Base-by-base conservation (phyloP, 2,329 filamentous ascomycete species). In the Dryadomyces quercivorus region DNA sequence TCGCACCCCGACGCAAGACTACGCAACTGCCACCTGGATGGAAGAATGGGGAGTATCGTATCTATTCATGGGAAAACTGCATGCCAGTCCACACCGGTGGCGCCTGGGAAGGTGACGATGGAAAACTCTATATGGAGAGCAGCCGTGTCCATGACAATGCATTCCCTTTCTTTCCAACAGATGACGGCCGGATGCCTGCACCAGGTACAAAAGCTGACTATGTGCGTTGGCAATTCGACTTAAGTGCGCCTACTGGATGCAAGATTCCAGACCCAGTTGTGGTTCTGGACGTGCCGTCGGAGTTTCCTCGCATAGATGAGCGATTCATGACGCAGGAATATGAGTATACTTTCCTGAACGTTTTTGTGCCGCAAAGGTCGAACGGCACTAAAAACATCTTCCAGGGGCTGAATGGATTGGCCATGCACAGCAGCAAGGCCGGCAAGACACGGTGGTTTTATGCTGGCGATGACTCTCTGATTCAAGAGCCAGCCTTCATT, bases 231-330 rank as follows among this genome's bases (percentile, higher is more conserved):
- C 57, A 64, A 31, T 62, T 75, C 40, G 69, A 74, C 59, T 40
- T 52, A 10, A 20, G 10, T 5, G 66, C 67, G 4, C 64, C 62
- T 3, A 64, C 43, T 6, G 58, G 56, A 46, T 56, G 58, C 2
- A 61, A 61, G 10, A 63, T 68, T 0, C 45, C 61, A 1, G 65
- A 65, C 40, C 66, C 67, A 1, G 21, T 57, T 6, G 58, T 67
- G 0, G 50, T 68, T 9, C 62, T 70, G 31, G 51, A 51, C 13
- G 47, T 47, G 48, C 26, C 31, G 22, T 50, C 47, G 2, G 66
- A 71, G 44, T 64, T 67, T 34, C 70, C 70, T 3, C 66, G 72
- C 21, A 65, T 75, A 18, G 72, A 75, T 52, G 72, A 75, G 54
- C 66, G 72, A 7, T 65, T 70, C 44, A 44, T 51, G 48, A 52